Conservation (phyloP, 129 eudicot species). For the carrot (Daucus carota) region DH1_v3.0 NC_030385.2:43915501-43916000, state of each 20-base stretch:
- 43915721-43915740: background rate
- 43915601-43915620: background rate
- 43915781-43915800: background rate
- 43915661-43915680: background rate
- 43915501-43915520: background rate
- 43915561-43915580: background rate
- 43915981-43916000: background rate
- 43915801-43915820: background rate
- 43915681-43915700: background rate
- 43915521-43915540: background rate
- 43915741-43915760: background rate
- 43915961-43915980: background rate
- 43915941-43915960: background rate
- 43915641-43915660: background rate
- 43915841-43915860: background rate
- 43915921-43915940: background rate
- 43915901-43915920: background rate
- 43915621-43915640: background rate
- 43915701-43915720: background rate
- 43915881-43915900: background rate
- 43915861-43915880: background rate
- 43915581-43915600: background rate
- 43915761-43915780: background rate
- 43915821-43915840: background rate
- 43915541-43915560: constrained; percentile 6